These are phyloP conservation scores for Pichia inconspicua DNA, from an alignment of 1,139 yeast genomes.

Conservation along the genomic window DNA sequence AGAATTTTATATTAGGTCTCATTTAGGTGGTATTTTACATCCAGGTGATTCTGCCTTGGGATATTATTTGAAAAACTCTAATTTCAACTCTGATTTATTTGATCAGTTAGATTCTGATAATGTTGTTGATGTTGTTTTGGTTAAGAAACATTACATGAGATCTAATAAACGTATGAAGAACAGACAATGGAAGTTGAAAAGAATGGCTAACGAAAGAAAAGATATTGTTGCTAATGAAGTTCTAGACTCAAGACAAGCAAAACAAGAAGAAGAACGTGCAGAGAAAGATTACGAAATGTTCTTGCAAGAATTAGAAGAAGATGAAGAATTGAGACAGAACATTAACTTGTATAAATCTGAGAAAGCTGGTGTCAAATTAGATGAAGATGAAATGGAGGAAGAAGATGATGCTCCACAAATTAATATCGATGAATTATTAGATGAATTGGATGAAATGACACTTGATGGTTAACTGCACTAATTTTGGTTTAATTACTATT, in stretches of 20 bases:
- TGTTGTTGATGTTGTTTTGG: constrained; percentile 83
- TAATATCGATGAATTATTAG: constrained; percentile 75
- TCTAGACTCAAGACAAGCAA: constrained; percentile 48
- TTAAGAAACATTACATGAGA: constrained; percentile 85
- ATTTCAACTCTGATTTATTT: constrained; percentile 80
- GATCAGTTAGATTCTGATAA: constrained; percentile 58
- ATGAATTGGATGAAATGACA: constrained; percentile 89
- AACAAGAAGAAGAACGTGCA: constrained; percentile 84
- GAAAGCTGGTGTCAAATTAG: constrained; percentile 23
- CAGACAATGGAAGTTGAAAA: constrained; percentile 92
- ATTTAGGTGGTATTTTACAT: constrained; percentile 85
- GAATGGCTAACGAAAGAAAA: constrained; percentile 94
- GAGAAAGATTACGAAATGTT: constrained; percentile 93
- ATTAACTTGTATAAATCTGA: constrained; percentile 77
- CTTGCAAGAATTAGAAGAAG: constrained; percentile 97
- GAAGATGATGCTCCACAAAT: constrained; percentile 73
- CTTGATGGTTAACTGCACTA: constrained; percentile 35
- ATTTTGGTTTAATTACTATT: not conserved
- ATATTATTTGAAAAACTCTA: constrained; percentile 73
- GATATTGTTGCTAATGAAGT: constrained; percentile 73
- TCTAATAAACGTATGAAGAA: constrained; percentile 68
- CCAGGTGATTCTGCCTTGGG: constrained; percentile 97
- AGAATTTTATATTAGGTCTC: constrained; percentile 76
- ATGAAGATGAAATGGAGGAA: constrained; percentile 37
- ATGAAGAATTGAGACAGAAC: constrained; percentile 85